Conservation (phyloP, 495 filamentous ascomycete species). For the Letharia columbiana region DNA sequence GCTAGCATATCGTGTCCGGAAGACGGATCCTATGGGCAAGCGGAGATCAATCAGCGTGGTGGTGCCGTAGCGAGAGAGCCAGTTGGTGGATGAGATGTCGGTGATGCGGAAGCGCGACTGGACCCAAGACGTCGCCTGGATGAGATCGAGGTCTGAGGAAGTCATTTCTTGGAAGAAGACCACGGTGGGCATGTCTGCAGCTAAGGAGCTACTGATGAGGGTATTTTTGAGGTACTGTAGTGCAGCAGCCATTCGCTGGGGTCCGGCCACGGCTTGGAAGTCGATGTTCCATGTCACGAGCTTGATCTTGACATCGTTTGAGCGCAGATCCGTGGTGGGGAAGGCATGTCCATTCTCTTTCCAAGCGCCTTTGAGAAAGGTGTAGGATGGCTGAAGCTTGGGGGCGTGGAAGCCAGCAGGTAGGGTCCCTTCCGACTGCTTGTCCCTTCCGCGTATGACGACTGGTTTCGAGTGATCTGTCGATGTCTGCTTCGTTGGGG, state of each 20-base stretch:
- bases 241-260: constrained; percentile 38
- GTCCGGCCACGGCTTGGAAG: constrained; percentile 32
- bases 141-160: constrained; percentile 32
- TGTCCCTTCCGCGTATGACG: too few relatives aligned
- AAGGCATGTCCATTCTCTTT: background rate
- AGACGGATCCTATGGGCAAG: constrained; percentile 33
- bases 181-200: constrained; percentile 26
- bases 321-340: background rate
- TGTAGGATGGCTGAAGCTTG: constrained; percentile 6
- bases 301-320: background rate
- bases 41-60: constrained; percentile 41
- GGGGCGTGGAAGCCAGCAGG: background rate
- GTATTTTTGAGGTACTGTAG: constrained; percentile 32
- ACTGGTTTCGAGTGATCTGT: too few relatives aligned
- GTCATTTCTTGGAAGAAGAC: constrained; percentile 48
- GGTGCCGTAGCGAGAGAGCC: constrained; percentile 39
- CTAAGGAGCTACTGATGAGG: constrained; percentile 17
- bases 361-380: background rate
- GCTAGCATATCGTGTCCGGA: constrained; percentile 40
- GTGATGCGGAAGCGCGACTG: constrained; percentile 39
- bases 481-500: too few relatives aligned
- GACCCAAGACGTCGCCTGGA: constrained; percentile 37
- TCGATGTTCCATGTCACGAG: constrained; percentile 43
- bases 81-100: constrained; percentile 32
- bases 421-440: too few relatives aligned